Evolutionary conservation across 1,284 basidiomycete species (phyloP).

Genomic region (Acaromyces ingoldii): DNA sequence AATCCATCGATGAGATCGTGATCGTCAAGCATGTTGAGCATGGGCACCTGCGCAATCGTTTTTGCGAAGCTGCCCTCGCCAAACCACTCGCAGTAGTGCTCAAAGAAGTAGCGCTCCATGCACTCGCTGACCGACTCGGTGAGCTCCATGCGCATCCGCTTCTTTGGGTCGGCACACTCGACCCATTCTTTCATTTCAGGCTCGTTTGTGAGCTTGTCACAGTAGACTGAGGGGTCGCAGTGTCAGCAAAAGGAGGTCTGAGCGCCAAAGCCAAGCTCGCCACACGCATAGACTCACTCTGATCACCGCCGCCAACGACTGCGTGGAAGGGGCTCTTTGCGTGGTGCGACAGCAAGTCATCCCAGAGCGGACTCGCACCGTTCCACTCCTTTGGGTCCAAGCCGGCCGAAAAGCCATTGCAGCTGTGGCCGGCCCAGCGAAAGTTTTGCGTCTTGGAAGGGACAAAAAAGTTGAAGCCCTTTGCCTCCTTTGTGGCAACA

Average conservation of each 20-base stretch:
- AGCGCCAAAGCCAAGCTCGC: constrained; percentile 54
- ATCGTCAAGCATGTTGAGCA: constrained; percentile 65
- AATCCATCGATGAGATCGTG: constrained; percentile 81
- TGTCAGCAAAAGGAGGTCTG: constrained; percentile 62
- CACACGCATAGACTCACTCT: constrained; percentile 65
- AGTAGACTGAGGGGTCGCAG: constrained; percentile 19
- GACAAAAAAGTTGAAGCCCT: constrained; percentile 73
- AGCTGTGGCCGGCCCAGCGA: constrained; percentile 80
- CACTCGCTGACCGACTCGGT: constrained; percentile 69
- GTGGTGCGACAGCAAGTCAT: constrained; percentile 79
- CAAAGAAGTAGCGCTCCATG: constrained; percentile 72
- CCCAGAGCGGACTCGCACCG: constrained; percentile 66
- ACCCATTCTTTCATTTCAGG: constrained; percentile 70
- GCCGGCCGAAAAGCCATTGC: constrained; percentile 58
- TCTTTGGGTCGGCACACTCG: constrained; percentile 61
- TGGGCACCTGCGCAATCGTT: constrained; percentile 76
- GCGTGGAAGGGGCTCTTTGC: constrained; percentile 75
- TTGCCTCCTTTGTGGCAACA: constrained; percentile 44
- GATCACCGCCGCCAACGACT: constrained; percentile 65
- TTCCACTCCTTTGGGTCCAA: constrained; percentile 54
- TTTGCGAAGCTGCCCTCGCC: constrained; percentile 83
- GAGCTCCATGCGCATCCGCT: constrained; percentile 63
- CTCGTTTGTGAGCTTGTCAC: constrained; percentile 32
- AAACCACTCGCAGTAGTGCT: constrained; percentile 72
- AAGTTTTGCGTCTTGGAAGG: constrained; percentile 79